Evolutionary conservation across 192 early-diverging fungal species (phyloP).

Genomic region (Linnemannia hyalina): DNA sequence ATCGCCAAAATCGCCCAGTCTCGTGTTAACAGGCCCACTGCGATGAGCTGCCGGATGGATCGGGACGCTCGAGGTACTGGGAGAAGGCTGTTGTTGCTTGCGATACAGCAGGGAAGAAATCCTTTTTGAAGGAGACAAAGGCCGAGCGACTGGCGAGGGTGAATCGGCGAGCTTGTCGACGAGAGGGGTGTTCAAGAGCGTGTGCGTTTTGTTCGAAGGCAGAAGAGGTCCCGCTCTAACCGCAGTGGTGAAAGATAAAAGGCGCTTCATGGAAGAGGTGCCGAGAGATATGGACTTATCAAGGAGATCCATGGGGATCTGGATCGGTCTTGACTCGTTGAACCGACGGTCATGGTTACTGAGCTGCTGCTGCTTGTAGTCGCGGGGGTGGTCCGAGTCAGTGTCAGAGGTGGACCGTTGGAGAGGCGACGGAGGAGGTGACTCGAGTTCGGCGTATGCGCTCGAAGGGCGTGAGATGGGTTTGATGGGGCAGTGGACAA

Average conservation of each 20-base stretch:
- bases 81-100: background rate
- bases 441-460: background rate
- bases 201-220: no score
- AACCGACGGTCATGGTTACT: background rate
- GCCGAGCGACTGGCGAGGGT: background rate
- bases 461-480: background rate
- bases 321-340: background rate
- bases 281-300: background rate
- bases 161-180: background rate
- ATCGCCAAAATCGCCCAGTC: background rate
- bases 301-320: background rate
- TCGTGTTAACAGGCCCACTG: background rate
- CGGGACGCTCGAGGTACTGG: background rate
- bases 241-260: no score
- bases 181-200: background rate
- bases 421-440: background rate
- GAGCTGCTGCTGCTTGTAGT: background rate
- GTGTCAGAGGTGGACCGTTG: background rate
- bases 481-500: background rate
- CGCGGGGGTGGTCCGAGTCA: background rate
- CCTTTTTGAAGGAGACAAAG: background rate
- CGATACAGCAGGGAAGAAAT: background rate
- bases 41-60: background rate
- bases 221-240: no score
- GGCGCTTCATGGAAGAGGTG: no score